phyloP scores from a whole-genome alignment of 768 basidiomycete genomes.

The Cyclocybe aegerita region DNA sequence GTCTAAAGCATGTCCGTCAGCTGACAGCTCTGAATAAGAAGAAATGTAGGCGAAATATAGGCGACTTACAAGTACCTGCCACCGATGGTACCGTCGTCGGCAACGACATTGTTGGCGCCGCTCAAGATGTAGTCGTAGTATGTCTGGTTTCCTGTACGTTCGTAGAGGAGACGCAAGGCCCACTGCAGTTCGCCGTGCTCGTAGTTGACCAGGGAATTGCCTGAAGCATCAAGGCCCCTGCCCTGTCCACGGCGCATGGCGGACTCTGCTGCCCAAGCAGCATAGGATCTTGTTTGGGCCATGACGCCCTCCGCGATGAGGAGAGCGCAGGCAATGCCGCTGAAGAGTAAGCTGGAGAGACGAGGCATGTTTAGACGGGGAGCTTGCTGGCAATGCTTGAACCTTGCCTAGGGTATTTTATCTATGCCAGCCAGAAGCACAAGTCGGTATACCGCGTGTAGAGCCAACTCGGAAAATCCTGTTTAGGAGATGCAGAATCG shows the following conservation, averaged over 20 bases:
- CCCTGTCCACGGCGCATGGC: slow-evolving; percentile 43
- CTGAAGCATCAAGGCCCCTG: slow-evolving; percentile 34
- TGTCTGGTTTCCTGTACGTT: slow-evolving; percentile 36
- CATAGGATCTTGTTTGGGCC: slow-evolving; percentile 37
- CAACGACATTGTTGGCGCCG: slow-evolving; percentile 38
- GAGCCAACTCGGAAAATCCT: too few species aligned
- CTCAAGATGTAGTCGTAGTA: slow-evolving; percentile 41
- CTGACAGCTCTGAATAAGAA: background rate
- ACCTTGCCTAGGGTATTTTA: too few species aligned
- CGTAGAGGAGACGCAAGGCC: slow-evolving; percentile 39
- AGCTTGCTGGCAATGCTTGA: too few species aligned
- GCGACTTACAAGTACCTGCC: slow-evolving; percentile 35
- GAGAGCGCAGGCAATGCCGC: too few species aligned
- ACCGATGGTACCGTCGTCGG: slow-evolving; percentile 35
- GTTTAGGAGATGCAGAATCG: too few species aligned
- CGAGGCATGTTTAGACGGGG: too few species aligned
- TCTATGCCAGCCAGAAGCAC: too few species aligned
- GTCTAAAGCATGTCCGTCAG: slow-evolving; percentile 12
- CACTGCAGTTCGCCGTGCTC: slow-evolving; percentile 41
- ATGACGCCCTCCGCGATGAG: background rate
- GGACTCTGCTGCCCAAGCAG: slow-evolving; percentile 46
- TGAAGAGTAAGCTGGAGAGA: too few species aligned
- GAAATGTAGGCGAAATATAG: background rate
- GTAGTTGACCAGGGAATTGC: slow-evolving; percentile 36
- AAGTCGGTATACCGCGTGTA: too few species aligned